A percentile compares a stretch with the other conserved stretches of the same genome.
These are phyloP conservation scores for Cercospora janseana DNA, from an alignment of 2,329 filamentous ascomycete genomes.

Conservation along the genomic window DNA sequence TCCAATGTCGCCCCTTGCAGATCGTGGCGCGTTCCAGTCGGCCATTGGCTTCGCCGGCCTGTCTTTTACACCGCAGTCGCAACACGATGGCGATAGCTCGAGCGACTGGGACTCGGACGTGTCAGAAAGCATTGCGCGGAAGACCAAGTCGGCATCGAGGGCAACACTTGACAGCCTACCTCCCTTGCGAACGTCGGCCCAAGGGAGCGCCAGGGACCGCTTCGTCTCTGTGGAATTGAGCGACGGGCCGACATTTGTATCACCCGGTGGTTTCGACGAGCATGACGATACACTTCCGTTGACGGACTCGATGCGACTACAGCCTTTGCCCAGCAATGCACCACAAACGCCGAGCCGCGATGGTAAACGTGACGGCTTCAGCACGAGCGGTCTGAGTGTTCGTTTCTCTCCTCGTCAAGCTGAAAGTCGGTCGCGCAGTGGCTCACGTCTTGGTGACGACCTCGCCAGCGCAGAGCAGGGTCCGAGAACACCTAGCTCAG, in stretches of 20 bases:
- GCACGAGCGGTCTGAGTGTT: conserved; percentile 50
- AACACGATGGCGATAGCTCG: conserved; percentile 4
- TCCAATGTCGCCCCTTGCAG: conserved; percentile 45
- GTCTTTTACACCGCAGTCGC: conserved; percentile 38
- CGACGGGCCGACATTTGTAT: conserved; percentile 55
- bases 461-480: conserved; percentile 59
- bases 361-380: conserved; percentile 44
- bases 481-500: conserved; percentile 38
- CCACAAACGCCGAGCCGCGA: conserved; percentile 43
- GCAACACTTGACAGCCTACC: conserved; percentile 31
- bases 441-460: conserved; percentile 60
- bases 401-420: conserved; percentile 49
- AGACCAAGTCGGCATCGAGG: conserved; percentile 17
- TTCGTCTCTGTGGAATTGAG: conserved; percentile 51
- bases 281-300: conserved; percentile 60
- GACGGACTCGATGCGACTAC: conserved; percentile 56
- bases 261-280: conserved; percentile 41
- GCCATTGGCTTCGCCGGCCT: conserved; percentile 51
- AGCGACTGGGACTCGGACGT: conserved; percentile 23
- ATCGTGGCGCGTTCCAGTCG: conserved; percentile 49
- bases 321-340: conserved; percentile 55
- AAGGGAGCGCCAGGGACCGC: conserved; percentile 28
- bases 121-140: conserved; percentile 25
- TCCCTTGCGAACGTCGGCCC: conserved; percentile 30
- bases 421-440: conserved; percentile 39